Evolutionary conservation across 2,329 filamentous ascomycete genomes (phyloP).

Genomic region (Ambrosiella cleistominuta): DNA sequence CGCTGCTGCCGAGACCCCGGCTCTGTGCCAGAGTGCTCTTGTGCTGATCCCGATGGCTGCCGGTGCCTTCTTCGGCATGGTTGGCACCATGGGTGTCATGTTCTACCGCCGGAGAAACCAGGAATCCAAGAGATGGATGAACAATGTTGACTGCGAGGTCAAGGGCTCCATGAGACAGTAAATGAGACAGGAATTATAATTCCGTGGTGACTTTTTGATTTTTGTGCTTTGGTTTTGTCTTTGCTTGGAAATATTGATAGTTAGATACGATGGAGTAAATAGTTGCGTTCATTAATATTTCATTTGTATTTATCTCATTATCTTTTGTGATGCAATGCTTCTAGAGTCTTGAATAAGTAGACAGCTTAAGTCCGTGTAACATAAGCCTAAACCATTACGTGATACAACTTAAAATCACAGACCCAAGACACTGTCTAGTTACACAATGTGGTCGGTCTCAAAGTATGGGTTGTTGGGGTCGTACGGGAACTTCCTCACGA

Average conservation of each 20-base stretch:
- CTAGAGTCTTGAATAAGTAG: no score
- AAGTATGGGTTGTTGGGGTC: conserved; percentile 14
- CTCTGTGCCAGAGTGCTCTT: neutral
- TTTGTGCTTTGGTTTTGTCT: neutral
- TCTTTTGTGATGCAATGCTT: no score
- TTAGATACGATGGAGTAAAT: neutral
- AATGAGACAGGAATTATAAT: neutral
- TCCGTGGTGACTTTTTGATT: neutral
- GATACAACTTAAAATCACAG: no score
- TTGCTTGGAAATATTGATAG: neutral
- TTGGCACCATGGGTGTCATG: conserved; percentile 1
- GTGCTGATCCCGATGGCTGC: neutral
- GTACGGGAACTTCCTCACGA: conserved; percentile 14
- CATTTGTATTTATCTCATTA: neutral
- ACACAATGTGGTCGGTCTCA: conserved; percentile 12
- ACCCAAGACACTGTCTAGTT: neutral
- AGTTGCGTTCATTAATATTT: neutral
- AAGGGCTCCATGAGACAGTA: neutral
- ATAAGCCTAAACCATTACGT: no score
- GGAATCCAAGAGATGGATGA: conserved; percentile 2
- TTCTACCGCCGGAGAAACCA: neutral
- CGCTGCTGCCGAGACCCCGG: neutral
- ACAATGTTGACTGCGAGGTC: neutral
- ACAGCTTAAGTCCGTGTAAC: no score
- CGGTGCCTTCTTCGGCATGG: neutral